Percentiles rank a stretch among this genome's conserved stretches.
Evolutionary conservation across 306 rosid species (phyloP).

Genomic region (Gleditsia sinensis): DNA sequence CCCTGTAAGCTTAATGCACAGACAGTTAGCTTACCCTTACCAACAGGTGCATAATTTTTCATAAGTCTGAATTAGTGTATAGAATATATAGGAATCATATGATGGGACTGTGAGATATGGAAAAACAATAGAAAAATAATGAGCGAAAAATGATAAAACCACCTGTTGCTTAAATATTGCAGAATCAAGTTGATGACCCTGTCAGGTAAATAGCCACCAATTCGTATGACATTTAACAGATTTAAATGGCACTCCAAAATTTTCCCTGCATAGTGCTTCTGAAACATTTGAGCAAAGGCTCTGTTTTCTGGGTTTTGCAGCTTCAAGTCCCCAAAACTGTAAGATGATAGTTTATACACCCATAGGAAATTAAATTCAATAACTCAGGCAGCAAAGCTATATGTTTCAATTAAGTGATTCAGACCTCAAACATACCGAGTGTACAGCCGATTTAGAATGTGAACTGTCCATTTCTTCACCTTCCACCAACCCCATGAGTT

Average conservation of each 20-base stretch:
- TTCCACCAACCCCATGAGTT: slow-evolving; percentile 99
- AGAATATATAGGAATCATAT: neutral
- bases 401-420: neutral
- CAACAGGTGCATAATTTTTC: neutral
- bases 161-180: slow-evolving; percentile 96
- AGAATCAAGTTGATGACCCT: slow-evolving; percentile 89
- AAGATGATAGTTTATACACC: slow-evolving; percentile 3
- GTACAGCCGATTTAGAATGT: slow-evolving; percentile 85
- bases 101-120: neutral
- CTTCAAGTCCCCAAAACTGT: slow-evolving; percentile 96
- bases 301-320: slow-evolving; percentile 89
- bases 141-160: neutral
- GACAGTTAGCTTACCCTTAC: neutral
- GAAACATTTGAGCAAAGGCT: slow-evolving; percentile 94
- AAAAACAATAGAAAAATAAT: neutral
- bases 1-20: neutral
- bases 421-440: slow-evolving; percentile 63
- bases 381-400: neutral
- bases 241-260: slow-evolving; percentile 89
- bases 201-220: slow-evolving; percentile 94
- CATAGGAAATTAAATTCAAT: slow-evolving; percentile 20
- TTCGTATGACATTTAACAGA: slow-evolving; percentile 75
- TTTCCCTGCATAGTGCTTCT: slow-evolving; percentile 88
- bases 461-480: slow-evolving; percentile 99
- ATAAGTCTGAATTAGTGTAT: neutral